Conservation (phyloP, 176 grass and related monocot species). For the Cymbopogon citratus region DNA sequence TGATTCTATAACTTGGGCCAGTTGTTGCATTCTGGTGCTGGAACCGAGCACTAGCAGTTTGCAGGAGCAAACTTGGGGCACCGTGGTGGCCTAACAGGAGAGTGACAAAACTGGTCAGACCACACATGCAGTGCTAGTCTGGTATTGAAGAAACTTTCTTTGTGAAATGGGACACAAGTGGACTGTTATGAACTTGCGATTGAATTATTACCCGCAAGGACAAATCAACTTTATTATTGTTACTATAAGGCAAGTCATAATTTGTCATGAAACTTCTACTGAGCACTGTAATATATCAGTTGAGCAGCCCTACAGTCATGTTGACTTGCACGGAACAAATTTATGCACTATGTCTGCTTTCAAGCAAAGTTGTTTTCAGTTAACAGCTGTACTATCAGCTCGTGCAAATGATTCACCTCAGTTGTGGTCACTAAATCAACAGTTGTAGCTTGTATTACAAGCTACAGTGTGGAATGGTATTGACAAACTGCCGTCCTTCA, state of each 20-base stretch:
- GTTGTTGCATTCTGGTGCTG: not conserved
- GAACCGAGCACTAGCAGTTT: slow-evolving; percentile 6
- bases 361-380: slow-evolving; percentile 19
- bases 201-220: not conserved
- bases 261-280: not conserved
- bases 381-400: slow-evolving; percentile 4
- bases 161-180: not conserved
- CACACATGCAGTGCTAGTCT: not conserved
- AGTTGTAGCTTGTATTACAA: not conserved
- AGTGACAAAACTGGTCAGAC: not conserved
- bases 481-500: not conserved
- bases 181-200: not conserved
- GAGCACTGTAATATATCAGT: not conserved
- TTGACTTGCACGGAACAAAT: slow-evolving; percentile 16
- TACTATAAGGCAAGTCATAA: not conserved
- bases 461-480: not conserved
- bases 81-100: not conserved
- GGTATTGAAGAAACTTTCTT: not conserved
- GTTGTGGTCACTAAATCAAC: not conserved
- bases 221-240: not conserved
- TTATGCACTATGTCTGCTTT: slow-evolving; percentile 10
- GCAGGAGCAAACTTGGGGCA: not conserved
- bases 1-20: slow-evolving; percentile 22
- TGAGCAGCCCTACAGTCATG: not conserved
- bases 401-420: not conserved